phyloP scores from a whole-genome alignment of 192 early-diverging fungal genomes.

The Chytriomyces confervae region DNA sequence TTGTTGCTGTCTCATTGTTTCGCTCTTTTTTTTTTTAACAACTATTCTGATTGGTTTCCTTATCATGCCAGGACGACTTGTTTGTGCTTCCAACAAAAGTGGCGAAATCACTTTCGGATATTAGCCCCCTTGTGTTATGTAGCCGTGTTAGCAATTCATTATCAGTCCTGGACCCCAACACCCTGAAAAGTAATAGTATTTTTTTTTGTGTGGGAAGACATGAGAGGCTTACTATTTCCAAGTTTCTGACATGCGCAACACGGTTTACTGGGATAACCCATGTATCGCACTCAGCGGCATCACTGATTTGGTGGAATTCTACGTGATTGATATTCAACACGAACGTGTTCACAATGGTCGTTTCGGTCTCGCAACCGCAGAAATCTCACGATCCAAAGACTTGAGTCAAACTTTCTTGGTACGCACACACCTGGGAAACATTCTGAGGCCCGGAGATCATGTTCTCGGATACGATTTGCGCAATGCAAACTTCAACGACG shows the following conservation, averaged over 20 bases:
- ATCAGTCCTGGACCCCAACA: conserved; percentile 86
- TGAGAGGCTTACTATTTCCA: not conserved
- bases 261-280: conserved; percentile 84
- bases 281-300: conserved; percentile 76
- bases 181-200: conserved; percentile 57
- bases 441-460: conserved; percentile 91
- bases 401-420: conserved; percentile 73
- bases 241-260: conserved; percentile 72
- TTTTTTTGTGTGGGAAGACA: not conserved
- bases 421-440: conserved; percentile 91
- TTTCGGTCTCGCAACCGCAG: conserved; percentile 85
- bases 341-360: conserved; percentile 72
- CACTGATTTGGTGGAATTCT: conserved; percentile 89
- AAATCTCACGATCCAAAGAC: conserved; percentile 85
- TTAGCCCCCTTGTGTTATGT: conserved; percentile 82
- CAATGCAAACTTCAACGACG: conserved; percentile 91
- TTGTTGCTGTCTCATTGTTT: conserved; percentile 4
- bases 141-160: conserved; percentile 87
- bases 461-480: conserved; percentile 89
- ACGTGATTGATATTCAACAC: conserved; percentile 91
- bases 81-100: conserved; percentile 86
- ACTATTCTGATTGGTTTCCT: too few relatives aligned
- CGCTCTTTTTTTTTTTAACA: too few relatives aligned
- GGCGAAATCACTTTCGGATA: conserved; percentile 83
- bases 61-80: conserved; percentile 75